These are phyloP conservation scores for Cladosporium sphaerospermum DNA, from an alignment of 2,329 filamentous ascomycete species.

Conservation along the genomic window DNA sequence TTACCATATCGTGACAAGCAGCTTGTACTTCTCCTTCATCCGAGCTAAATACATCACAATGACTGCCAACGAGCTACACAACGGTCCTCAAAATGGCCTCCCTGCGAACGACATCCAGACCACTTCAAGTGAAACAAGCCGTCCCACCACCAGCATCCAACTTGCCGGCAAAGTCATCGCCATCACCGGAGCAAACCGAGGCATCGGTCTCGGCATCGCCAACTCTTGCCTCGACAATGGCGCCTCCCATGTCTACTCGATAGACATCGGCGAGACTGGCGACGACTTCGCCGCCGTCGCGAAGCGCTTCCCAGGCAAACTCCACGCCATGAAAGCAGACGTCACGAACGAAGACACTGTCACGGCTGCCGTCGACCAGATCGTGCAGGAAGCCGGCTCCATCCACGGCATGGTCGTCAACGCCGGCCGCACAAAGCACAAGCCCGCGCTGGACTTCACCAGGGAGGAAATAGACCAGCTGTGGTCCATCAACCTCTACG, in stretches of 20 bases:
- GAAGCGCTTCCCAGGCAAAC: slow-evolving; percentile 21
- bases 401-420: slow-evolving; percentile 26
- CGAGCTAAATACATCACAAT: background rate
- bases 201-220: slow-evolving; percentile 55
- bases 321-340: slow-evolving; percentile 38
- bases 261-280: slow-evolving; percentile 28
- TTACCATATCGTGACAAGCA: no score
- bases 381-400: slow-evolving; percentile 19
- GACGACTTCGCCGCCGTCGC: slow-evolving; percentile 24
- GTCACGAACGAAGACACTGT: slow-evolving; percentile 35
- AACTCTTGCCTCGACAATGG: slow-evolving; percentile 28
- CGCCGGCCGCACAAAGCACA: slow-evolving; percentile 27
- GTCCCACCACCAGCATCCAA: slow-evolving; percentile 2
- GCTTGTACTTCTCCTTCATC: no score
- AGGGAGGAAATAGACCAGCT: slow-evolving; percentile 28
- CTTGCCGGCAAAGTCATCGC: slow-evolving; percentile 71
- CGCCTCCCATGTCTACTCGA: slow-evolving; percentile 24
- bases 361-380: slow-evolving; percentile 20
- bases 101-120: background rate
- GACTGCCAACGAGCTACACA: slow-evolving; percentile 5
- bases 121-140: background rate
- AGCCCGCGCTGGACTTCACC: slow-evolving; percentile 25
- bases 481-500: slow-evolving; percentile 33
- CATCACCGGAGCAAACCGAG: slow-evolving; percentile 80
- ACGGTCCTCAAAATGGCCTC: background rate